These are phyloP conservation scores for Cercospora beticola DNA, from an alignment of 2,329 filamentous ascomycete species.

Conservation along the genomic window DNA sequence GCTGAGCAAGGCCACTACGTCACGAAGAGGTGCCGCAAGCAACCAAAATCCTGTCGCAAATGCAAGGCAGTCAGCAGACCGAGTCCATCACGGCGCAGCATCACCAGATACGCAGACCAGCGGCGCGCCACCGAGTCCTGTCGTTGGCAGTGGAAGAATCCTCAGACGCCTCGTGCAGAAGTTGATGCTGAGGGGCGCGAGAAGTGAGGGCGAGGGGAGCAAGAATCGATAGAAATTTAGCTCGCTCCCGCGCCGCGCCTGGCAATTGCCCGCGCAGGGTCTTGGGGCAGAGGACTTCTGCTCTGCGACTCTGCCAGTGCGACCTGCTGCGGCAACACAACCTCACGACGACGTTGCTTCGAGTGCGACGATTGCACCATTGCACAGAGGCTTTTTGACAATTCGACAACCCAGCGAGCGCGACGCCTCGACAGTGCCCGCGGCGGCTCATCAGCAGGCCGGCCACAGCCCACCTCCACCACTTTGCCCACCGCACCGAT, in stretches of 20 bases:
- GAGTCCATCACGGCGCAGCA: not conserved
- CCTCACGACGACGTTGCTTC: not conserved
- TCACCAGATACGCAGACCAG: not conserved
- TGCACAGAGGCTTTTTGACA: not conserved
- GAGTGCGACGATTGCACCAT: not conserved
- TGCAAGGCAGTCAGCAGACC: not conserved
- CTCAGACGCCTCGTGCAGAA: not conserved
- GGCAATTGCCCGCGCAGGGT: not conserved
- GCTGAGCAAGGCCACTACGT: not conserved
- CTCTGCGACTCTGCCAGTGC: not conserved
- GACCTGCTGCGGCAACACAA: not conserved
- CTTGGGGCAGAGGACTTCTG: constrained; percentile 2
- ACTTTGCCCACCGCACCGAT: not conserved
- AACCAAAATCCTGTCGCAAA: not conserved
- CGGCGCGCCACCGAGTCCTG: not conserved
- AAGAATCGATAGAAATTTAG: constrained; percentile 4
- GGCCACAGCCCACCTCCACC: constrained; percentile 13
- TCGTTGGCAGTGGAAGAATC: not conserved
- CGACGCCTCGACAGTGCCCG: not conserved
- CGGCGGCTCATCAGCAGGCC: not conserved
- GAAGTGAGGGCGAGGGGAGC: not conserved
- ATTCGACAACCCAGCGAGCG: constrained; percentile 1
- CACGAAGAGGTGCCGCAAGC: not conserved
- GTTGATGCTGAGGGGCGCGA: not conserved
- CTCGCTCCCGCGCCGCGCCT: constrained; percentile 1